Conservation (phyloP, 2,329 filamentous ascomycete species). For the Pyrenophora teres region DNA sequence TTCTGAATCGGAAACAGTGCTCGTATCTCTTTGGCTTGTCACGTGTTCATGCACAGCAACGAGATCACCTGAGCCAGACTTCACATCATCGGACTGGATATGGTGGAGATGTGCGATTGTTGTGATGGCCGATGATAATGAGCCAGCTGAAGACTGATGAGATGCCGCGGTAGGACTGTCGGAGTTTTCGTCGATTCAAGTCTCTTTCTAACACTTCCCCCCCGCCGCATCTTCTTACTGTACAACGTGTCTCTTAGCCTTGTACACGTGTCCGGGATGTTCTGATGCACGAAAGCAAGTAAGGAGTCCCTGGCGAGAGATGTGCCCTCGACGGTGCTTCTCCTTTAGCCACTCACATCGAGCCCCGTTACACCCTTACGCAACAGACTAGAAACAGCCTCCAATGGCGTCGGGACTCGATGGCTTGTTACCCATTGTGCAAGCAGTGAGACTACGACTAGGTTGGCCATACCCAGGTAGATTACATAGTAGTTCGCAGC, state of each 20-base stretch:
- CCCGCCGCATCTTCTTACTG: not conserved
- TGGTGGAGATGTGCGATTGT: too few relatives aligned
- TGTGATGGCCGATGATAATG: too few relatives aligned
- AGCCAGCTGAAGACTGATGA: too few relatives aligned
- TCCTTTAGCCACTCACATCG: constrained; percentile 28
- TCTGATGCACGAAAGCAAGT: not conserved
- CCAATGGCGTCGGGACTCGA: constrained; percentile 3
- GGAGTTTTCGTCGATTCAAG: not conserved
- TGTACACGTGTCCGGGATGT: constrained; percentile 7
- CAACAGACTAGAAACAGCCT: constrained; percentile 16
- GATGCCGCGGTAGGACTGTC: too few relatives aligned
- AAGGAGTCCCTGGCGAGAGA: not conserved
- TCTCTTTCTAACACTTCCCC: not conserved
- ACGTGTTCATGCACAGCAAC: too few relatives aligned
- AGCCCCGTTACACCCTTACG: constrained; percentile 31
- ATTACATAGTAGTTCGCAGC: not conserved
- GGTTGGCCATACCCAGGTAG: not conserved
- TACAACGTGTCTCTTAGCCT: constrained; percentile 6
- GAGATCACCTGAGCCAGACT: too few relatives aligned
- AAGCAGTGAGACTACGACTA: not conserved
- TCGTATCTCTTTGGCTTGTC: too few relatives aligned
- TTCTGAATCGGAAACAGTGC: too few relatives aligned
- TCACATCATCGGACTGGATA: too few relatives aligned
- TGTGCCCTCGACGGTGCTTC: not conserved
- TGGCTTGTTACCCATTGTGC: constrained; percentile 9